Conservation (phyloP, 352 stramenopile species). For the Halophytophthora batemanensis region DNA sequence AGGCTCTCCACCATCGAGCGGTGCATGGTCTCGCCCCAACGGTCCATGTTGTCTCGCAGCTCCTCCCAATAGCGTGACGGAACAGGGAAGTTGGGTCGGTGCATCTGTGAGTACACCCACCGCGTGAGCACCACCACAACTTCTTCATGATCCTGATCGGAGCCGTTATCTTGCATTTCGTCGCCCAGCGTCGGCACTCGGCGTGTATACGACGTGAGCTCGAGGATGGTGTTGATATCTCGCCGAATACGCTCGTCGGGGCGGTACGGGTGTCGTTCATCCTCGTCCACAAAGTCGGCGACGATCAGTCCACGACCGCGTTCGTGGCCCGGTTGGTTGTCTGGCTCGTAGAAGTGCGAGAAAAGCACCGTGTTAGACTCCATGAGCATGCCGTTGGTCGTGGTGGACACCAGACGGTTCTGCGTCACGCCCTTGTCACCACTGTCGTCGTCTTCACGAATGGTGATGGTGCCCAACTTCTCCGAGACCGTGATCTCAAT, state of each 20-base stretch:
- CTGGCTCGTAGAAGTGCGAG: slow-evolving; percentile 26
- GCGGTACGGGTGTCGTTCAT: slow-evolving; percentile 28
- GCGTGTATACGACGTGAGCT: slow-evolving; percentile 17
- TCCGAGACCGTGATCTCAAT: slow-evolving; percentile 64
- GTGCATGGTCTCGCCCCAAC: slow-evolving; percentile 25
- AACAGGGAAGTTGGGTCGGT: slow-evolving; percentile 27
- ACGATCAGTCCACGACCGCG: slow-evolving; percentile 12
- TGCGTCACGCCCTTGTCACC: slow-evolving; percentile 34
- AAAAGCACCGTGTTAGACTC: slow-evolving; percentile 46
- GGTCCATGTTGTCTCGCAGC: slow-evolving; percentile 28
- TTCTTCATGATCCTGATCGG: no score
- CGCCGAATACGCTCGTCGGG: slow-evolving; percentile 17
- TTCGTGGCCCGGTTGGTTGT: neutral
- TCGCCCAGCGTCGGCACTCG: slow-evolving; percentile 6
- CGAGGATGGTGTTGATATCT: slow-evolving; percentile 12
- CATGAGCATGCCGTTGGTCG: slow-evolving; percentile 24
- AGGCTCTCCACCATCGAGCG: slow-evolving; percentile 23
- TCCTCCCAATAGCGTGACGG: slow-evolving; percentile 28
- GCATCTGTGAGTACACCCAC: slow-evolving; percentile 31
- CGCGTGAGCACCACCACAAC: slow-evolving; percentile 23
- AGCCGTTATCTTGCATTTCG: slow-evolving; percentile 6
- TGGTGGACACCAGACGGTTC: slow-evolving; percentile 44
- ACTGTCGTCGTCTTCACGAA: slow-evolving; percentile 39
- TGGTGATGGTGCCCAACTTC: slow-evolving; percentile 44
- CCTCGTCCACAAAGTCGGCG: slow-evolving; percentile 24